A percentile compares a stretch with the other conserved stretches of the same genome.
Evolutionary conservation across 176 grass and related monocot genomes (phyloP).

Genomic region (Bothriochloa decipiens): DNA sequence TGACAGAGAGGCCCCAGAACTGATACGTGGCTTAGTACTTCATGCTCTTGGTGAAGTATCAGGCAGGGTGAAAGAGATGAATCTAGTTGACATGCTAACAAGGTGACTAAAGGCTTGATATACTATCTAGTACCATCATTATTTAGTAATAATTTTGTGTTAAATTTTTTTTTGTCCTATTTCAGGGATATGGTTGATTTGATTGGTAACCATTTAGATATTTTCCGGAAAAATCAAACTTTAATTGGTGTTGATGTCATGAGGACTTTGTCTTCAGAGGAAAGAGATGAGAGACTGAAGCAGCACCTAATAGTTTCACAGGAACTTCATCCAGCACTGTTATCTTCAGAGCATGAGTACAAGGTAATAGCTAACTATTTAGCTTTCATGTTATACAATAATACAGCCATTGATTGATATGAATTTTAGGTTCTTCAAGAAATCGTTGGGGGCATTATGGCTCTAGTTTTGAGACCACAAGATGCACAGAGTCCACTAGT

Average conservation of each 20-base stretch:
- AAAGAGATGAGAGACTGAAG: constrained; percentile 94
- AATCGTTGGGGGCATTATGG: constrained; percentile 82
- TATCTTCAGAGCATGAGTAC: constrained; percentile 91
- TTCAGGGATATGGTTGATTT: constrained; percentile 92
- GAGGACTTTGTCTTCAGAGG: constrained; percentile 87
- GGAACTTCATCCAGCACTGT: constrained; percentile 93
- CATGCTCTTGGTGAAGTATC: constrained; percentile 87
- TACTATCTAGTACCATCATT: constrained; percentile 29
- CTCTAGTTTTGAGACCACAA: constrained; percentile 81
- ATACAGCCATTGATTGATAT: constrained; percentile 39
- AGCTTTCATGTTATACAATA: constrained; percentile 30
- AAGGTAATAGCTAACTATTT: constrained; percentile 57
- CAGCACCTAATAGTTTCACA: constrained; percentile 81
- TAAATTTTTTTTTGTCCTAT: constrained; percentile 12
- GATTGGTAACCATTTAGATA: constrained; percentile 79
- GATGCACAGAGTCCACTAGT: constrained; percentile 89
- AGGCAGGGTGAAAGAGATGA: constrained; percentile 78
- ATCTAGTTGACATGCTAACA: constrained; percentile 94
- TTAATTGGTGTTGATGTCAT: constrained; percentile 85
- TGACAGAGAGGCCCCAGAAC: constrained; percentile 85
- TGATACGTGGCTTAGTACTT: constrained; percentile 84
- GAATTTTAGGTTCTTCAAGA: constrained; percentile 85
- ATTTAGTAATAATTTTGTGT: constrained; percentile 23
- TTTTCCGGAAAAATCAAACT: constrained; percentile 87
- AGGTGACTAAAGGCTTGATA: constrained; percentile 52